Evolutionary conservation across 192 early-diverging fungal species (phyloP), one percentile per base, ranked within the genome.

Genomic region (Coemansia guatemalensis): DNA sequence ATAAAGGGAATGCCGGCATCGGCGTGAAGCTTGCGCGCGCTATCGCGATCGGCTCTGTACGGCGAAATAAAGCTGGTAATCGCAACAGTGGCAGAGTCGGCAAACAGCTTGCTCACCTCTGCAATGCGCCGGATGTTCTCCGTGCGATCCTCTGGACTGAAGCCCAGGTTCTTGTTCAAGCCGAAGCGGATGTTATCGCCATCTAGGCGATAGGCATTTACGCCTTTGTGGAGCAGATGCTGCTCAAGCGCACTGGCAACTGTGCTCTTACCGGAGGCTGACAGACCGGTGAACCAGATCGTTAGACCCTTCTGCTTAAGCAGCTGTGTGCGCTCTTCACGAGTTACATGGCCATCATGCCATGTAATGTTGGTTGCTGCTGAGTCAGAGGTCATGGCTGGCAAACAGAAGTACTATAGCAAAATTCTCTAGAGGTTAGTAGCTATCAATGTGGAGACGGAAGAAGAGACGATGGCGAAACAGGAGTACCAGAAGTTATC

Each of bases 151-250:
- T 89, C 88, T 50, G 91, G 91, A 53, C 91, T 91, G 67, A 95
- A 97, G 26, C 93, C 92, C 23, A 97, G 82, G 73, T 95, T 90
- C 82, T 94, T 95, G 86, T 97, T 97, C 47, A 97, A 78, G 24
- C 95, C 95, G 65, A 97, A 97, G n/a, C 95, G 89, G 54, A 97
- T 91, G 79, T 97, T 97, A 83, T 97, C 95, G 44, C 95, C 95
- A 68, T 97, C 95, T 57, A 97, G 86, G 23, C 95, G 89, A 78
- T 97, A 97, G 26, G 88, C 87, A n/a, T 80, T 81, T 44, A 93
- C 62, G 53, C 85, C 85, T 27, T 74, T 67, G 64, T 91, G 89
- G 23, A 97, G 85, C 35, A 97, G 82, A 57, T 89, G 85, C 63
- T 95, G 93, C 78, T 97, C 95, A 12, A 97, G 83, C 11, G 93